These are phyloP conservation scores for Combretum micranthum DNA, from an alignment of 345 rosid species.

Conservation along the genomic window DNA sequence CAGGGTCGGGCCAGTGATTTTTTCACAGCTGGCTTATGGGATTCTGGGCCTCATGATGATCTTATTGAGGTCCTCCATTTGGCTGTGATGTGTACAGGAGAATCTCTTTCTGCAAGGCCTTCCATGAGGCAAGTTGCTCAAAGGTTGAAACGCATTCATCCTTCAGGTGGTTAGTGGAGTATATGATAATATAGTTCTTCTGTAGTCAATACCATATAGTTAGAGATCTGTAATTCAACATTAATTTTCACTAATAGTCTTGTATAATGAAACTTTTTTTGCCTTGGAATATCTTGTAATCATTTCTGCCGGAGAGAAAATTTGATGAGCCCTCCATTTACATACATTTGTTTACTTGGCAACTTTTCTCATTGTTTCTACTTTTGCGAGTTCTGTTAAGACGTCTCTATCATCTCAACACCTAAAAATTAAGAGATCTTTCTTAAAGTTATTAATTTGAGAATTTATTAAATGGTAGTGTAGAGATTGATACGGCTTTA, in stretches of 20 bases:
- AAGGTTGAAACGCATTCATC: conserved; percentile 39
- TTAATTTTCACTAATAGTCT: conserved; percentile 7
- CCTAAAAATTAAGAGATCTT: too few species aligned
- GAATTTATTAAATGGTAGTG: too few species aligned
- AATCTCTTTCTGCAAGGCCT: conserved; percentile 44
- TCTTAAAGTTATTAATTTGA: too few species aligned
- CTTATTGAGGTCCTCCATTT: conserved; percentile 33
- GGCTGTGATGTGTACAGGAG: conserved; percentile 35
- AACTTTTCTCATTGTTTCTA: too few species aligned
- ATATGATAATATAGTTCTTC: conserved; percentile 11
- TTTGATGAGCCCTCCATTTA: not conserved
- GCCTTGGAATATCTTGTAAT: conserved; percentile 13
- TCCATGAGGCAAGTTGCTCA: conserved; percentile 45
- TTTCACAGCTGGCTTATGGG: conserved; percentile 40
- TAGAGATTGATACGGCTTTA: too few species aligned
- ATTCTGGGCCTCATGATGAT: conserved; percentile 40
- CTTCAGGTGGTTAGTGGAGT: conserved; percentile 23
- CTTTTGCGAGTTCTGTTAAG: too few species aligned
- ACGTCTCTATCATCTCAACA: too few species aligned
- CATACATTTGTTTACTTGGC: too few species aligned
- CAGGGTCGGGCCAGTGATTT: conserved; percentile 33
- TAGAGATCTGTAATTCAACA: conserved; percentile 12
- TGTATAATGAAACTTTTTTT: conserved; percentile 13
- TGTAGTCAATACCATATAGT: conserved; percentile 15
- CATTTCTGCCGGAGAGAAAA: conserved; percentile 3